phyloP scores from a whole-genome alignment of 2,329 filamentous ascomycete species.

The Fusarium brachygibbosum region DNA sequence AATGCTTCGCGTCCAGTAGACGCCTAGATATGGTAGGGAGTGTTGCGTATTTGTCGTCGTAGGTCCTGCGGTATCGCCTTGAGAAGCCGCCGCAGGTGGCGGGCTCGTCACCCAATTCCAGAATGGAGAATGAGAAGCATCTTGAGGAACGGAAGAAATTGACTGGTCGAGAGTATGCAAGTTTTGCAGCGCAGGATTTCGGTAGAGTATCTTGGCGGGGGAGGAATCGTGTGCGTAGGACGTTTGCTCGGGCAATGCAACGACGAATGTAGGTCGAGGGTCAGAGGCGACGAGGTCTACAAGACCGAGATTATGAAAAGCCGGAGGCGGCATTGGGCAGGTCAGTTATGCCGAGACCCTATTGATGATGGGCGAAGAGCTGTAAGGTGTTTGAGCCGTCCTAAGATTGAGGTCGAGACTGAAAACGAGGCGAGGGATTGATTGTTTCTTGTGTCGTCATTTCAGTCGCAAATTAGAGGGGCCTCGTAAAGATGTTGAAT shows the following conservation, averaged over 20 bases:
- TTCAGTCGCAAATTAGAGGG: conserved; percentile 33
- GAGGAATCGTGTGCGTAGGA: conserved; percentile 4
- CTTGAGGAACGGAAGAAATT: conserved; percentile 50
- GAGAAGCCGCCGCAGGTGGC: conserved; percentile 19
- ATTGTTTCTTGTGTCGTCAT: conserved; percentile 38
- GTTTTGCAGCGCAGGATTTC: conserved; percentile 55
- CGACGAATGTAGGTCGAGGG: conserved; percentile 59
- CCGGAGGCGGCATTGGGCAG: conserved; percentile 44
- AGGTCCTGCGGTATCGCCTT: conserved; percentile 10
- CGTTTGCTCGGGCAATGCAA: conserved; percentile 40
- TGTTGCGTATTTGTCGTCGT: conserved; percentile 39
- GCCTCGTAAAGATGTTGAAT: neutral
- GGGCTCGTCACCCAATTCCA: conserved; percentile 57
- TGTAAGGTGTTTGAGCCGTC: conserved; percentile 3
- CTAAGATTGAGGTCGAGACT: conserved; percentile 23
- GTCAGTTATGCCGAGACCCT: conserved; percentile 9
- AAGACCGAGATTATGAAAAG: conserved; percentile 52
- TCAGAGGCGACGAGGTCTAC: conserved; percentile 59
- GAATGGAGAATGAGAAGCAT: conserved; percentile 53
- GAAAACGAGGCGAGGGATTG: conserved; percentile 18
- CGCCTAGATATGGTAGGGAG: conserved; percentile 51
- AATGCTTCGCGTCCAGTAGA: conserved; percentile 56
- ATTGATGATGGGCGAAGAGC: neutral
- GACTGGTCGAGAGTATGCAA: conserved; percentile 51
- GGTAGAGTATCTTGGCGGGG: conserved; percentile 51